A percentile compares a stretch with the other conserved stretches of the same genome.
These are phyloP conservation scores for Gossypium laxum DNA, from an alignment of 441 rosid genomes.

Conservation along the genomic window DNA sequence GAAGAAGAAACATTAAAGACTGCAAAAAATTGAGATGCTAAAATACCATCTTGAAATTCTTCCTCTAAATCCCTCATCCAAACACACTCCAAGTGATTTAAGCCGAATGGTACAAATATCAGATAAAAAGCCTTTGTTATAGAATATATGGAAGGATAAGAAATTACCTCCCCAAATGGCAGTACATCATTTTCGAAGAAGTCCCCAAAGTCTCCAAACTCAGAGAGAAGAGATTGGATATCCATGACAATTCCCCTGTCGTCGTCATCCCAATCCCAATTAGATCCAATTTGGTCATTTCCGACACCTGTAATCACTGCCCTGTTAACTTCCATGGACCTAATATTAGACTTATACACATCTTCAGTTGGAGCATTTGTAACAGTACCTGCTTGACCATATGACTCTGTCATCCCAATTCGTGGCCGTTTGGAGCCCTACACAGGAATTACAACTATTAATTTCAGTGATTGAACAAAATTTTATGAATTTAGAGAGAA, in stretches of 20 bases:
- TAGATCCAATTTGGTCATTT: conserved; percentile 64
- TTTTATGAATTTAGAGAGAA: not conserved
- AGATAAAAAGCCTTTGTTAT: not conserved
- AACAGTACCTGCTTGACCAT: conserved; percentile 55
- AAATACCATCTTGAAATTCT: not conserved
- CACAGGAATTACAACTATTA: conserved; percentile 21
- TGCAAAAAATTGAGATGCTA: not conserved
- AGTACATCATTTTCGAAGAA: conserved; percentile 87
- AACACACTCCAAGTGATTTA: not conserved
- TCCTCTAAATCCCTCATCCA: not conserved
- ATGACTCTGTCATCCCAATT: conserved; percentile 53
- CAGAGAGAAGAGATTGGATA: conserved; percentile 94
- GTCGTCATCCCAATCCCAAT: conserved; percentile 91
- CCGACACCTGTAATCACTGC: conserved; percentile 56
- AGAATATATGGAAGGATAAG: conserved; percentile 8
- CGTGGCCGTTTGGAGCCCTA: conserved; percentile 91
- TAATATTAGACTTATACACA: conserved; percentile 44
- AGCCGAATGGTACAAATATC: not conserved
- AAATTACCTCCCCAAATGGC: conserved; percentile 97
- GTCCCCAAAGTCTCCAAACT: conserved; percentile 98
- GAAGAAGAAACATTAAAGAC: not conserved
- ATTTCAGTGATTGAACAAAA: not conserved
- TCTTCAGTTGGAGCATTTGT: conserved; percentile 43
- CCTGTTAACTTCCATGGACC: conserved; percentile 49
- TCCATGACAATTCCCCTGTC: conserved; percentile 84